Base-by-base conservation (phyloP, 2,329 filamentous ascomycete genomes). In the Diaporthe vexans region DNA sequence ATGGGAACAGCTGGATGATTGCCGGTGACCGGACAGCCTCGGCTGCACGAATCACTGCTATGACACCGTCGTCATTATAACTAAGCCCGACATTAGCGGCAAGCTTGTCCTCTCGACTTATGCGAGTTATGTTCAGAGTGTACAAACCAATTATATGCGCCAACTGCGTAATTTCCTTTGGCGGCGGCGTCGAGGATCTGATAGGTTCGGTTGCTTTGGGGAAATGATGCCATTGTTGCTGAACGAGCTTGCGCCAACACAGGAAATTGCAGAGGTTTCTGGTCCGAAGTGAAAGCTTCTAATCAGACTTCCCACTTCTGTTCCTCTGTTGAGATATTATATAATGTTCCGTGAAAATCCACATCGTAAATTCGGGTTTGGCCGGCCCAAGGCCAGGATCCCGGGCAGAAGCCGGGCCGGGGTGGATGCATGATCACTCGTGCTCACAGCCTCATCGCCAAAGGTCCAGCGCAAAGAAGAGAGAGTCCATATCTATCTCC, bases 1-100 rank as follows among this genome's bases (percentile, higher is more conserved):
- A 92, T 17, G 91, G 91, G 80, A 93, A 93, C 76, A 93, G 86
- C 52, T 91, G 89, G 80, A 92, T 90, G 81, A 92, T 91, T 19
- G 90, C 86, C 0, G 91, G 90, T 0, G 90, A 90, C 56, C 84
- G 84, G 76, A 90, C 90, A 51, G 85, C 84, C 82, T 92, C 90
- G 43, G 91, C 91, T 24, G 91, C 91, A 76, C 87, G 86, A 69
- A 92, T 88, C 9, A 88, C 89, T 1, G 89, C 90, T 7, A 92
- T 84, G 74, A 92, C 91, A 51, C 89, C 90, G 81, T 92, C 90
- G 73, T 91, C 83, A 77, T 92, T 90, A 85, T 91, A 91, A 57
- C 67, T 70, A 19, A 26, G 21, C 6, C 26, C 17, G 3, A 17
- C 0, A 15, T 70, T 5, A 70, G 67, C 54, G 29, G 26, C 3